Percentiles rank a stretch among this genome's conserved stretches.
Conservation (phyloP, 148 eudicot genomes). For the Arctostaphylos glauca region DNA sequence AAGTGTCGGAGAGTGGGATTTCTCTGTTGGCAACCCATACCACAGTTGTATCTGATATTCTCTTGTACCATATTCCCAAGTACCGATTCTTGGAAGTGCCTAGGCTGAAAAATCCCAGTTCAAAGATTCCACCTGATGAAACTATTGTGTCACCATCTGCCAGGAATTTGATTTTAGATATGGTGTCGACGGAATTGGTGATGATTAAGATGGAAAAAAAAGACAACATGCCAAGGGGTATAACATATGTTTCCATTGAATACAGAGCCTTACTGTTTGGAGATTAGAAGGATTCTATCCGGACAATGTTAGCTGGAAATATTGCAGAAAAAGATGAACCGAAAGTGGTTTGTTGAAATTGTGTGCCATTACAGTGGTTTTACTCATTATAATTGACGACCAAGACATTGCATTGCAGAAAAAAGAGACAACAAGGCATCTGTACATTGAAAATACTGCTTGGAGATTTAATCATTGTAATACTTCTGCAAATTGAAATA, state of each 20-base stretch:
- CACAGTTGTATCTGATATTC: neutral
- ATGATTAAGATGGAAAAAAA: neutral
- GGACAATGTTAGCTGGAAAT: no score
- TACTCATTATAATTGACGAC: no score
- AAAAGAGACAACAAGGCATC: no score
- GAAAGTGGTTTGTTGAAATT: no score
- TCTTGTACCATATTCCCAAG: neutral
- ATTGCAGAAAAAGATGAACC: no score
- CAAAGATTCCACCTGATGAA: neutral
- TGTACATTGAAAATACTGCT: no score
- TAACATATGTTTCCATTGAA: neutral
- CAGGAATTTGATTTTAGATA: neutral
- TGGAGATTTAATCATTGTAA: no score
- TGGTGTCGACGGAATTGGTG: neutral
- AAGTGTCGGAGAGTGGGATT: slow-evolving; percentile 9
- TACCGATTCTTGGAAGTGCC: neutral
- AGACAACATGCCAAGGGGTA: neutral
- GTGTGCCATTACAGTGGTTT: no score
- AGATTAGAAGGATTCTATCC: neutral
- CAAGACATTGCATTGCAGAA: no score
- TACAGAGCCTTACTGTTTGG: neutral
- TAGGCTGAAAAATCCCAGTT: neutral
- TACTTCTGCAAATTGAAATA: no score
- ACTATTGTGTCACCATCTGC: neutral
- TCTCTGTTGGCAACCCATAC: slow-evolving; percentile 35